Evolutionary conservation across 306 rosid genomes (phyloP), one percentile per base, ranked within the genome.

Genomic region (Sophora flavescens): DNA sequence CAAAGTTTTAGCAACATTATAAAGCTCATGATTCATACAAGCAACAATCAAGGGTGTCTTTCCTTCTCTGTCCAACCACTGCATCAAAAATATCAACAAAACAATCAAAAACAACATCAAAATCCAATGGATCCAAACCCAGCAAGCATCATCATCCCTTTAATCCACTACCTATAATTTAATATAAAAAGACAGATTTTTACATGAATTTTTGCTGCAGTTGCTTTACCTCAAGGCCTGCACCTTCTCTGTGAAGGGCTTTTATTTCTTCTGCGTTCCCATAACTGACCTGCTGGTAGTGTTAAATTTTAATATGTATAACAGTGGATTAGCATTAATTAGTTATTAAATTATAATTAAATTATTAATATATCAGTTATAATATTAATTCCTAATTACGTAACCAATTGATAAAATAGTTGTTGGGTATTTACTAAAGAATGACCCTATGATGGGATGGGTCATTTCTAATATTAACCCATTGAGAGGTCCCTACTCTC

Each of bases 31-130:
- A 15, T 86, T 92, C 93, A 89, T 87, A 77, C 97, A 91, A 45
- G 98, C 98, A 76, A 86, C 88, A 41, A 93, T 96, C 86, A 96
- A 88, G 16, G 99, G 89, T 39, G 98, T 96, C 74, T 93, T 88
- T 30, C 81, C 91, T 22, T 96, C 98, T 84, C 68, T 88, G 51
- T 96, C 97, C 62, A 73, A 63, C 93, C 93, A 93, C 99, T 96
- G 86, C 82, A 81, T 41, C 48, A 38, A 75, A 59, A 7, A 53
- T 15, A 47, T n/a, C n/a, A 74, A 75, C 58, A 76, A 70, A 72
- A 22, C 52, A 65, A 79, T 48, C 60, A 16, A 0, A 68, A 48
- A 68, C 68, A 78, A 54, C 70, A 81, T 15, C 54, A 61, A 75
- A 33, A 74, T 35, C 62, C 76, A 68, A 78, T 50, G 16, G 63